These are phyloP conservation scores for Fonsecaea nubica DNA, from an alignment of 2,329 filamentous ascomycete genomes.

Conservation along the genomic window DNA sequence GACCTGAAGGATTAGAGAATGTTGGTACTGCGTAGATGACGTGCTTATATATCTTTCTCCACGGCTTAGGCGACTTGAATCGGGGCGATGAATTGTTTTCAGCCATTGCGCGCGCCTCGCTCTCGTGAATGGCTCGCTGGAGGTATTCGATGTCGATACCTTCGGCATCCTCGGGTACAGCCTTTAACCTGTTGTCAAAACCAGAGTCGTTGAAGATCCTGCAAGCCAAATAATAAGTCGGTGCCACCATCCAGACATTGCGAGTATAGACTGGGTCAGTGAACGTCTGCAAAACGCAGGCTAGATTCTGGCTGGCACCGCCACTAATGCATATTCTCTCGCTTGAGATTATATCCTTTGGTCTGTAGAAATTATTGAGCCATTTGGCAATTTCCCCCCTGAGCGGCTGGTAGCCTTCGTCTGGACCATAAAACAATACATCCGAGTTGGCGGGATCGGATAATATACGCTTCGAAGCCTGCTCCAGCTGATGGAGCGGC, in stretches of 20 bases:
- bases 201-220: constrained; percentile 84
- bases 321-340: constrained; percentile 80
- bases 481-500: constrained; percentile 65
- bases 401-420: constrained; percentile 74
- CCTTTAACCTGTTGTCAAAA: constrained; percentile 70
- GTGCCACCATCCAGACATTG: constrained; percentile 79
- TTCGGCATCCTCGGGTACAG: constrained; percentile 77
- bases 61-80: constrained; percentile 64
- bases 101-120: constrained; percentile 53
- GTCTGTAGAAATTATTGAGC: constrained; percentile 69
- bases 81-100: constrained; percentile 54
- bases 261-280: constrained; percentile 78
- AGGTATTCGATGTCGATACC: constrained; percentile 74
- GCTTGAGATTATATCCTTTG: constrained; percentile 50
- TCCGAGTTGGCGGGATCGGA: constrained; percentile 41
- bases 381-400: constrained; percentile 72
- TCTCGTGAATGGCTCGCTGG: constrained; percentile 56
- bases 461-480: constrained; percentile 58
- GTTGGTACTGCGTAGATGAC: constrained; percentile 88
- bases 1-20: constrained; percentile 85
- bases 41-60: constrained; percentile 82
- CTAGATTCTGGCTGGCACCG: constrained; percentile 83
- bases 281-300: constrained; percentile 77
- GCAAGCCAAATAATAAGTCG: constrained; percentile 83
- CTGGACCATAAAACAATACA: constrained; percentile 79